These are phyloP conservation scores for Vitis hybrid DNA, from an alignment of 177 flowering plant genomes.

Conservation along the genomic window DNA sequence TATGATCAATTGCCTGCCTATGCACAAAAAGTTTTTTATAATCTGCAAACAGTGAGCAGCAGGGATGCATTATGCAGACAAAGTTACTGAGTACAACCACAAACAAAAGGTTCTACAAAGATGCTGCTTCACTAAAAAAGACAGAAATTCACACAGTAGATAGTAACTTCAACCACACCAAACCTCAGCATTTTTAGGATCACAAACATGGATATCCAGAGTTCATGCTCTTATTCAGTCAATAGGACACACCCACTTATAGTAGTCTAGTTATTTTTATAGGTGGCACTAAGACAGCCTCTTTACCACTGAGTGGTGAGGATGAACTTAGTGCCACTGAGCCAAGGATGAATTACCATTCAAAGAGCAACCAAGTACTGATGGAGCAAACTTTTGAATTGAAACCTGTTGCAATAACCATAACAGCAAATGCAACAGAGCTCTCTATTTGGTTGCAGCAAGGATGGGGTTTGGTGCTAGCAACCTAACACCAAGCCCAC, in stretches of 20 bases:
- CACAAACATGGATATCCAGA: slow-evolving; percentile 14
- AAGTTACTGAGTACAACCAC: neutral
- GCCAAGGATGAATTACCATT: slow-evolving; percentile 82
- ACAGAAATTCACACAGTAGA: neutral
- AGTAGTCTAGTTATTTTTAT: slow-evolving; percentile 3
- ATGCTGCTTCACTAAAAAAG: neutral
- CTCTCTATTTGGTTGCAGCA: slow-evolving; percentile 40
- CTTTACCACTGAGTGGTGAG: slow-evolving; percentile 6
- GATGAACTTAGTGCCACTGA: slow-evolving; percentile 35
- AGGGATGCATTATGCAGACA: too few relatives aligned
- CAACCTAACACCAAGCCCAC: slow-evolving; percentile 28
- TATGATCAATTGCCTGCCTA: neutral
- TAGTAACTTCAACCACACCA: neutral
- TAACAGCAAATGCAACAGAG: slow-evolving; percentile 21
- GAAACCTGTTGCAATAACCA: slow-evolving; percentile 23
- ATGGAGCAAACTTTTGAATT: slow-evolving; percentile 28
- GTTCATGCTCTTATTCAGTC: neutral
- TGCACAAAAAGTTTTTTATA: too few relatives aligned
- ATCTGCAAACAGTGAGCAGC: neutral
- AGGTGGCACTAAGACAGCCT: slow-evolving; percentile 27
- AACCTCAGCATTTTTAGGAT: neutral
- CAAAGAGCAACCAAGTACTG: slow-evolving; percentile 40
- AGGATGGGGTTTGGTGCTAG: slow-evolving; percentile 24
- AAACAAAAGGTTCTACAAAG: neutral
- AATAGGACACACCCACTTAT: slow-evolving; percentile 6